Base-by-base conservation (phyloP, 2,329 filamentous ascomycete genomes). In the Tolypocladium amazonense region DNA sequence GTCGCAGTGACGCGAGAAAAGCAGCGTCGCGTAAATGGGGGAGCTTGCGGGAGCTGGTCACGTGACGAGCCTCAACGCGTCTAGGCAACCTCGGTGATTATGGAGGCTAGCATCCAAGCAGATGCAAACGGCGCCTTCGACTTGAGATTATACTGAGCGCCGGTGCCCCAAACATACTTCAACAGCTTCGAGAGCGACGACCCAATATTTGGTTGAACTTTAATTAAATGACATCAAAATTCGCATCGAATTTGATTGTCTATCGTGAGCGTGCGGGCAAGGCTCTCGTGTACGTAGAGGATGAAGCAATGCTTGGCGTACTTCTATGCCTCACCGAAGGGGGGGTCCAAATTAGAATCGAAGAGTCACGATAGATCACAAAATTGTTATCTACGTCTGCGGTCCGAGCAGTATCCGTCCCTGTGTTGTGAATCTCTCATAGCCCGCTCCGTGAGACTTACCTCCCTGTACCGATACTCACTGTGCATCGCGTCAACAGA, bases 21-120 rank as follows among this genome's bases (percentile, higher is more conserved):
- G 69, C 66, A 68, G 66, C 62, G 72, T 74, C 74, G 75, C 74
- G 75, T 77, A 72, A 75, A 77, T 76, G 72, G 69, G 63, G 65
- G 64, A 56, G 52, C 59, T 53, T 61, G 64, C 50, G 63, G 64
- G 59, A 67, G 63, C 57, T 8, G 57, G 37, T 73, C 73, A 75
- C 73, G 73, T 75, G 73, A 75, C 55, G 5, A 6, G 43, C 38
- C 23, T 62, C 65, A 63, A 64, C 70, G 69, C 67, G 68, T 67
- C 50, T 3, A 47, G 43, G 43, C 50, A 52, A 14, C 30, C n/a
- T 41, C n/a, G 7, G 41, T 18, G 35, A 39, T 39, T 18, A 18
- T 20, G n/a, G 54, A 41, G 54, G 37, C 38, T 23, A 33, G 52
- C 37, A 11, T 11, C 41, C 11, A 4, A 15, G 11, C n/a, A 11